phyloP scores from a whole-genome alignment of 257 asterid genomes.

The Nemophila menziesii region DNA sequence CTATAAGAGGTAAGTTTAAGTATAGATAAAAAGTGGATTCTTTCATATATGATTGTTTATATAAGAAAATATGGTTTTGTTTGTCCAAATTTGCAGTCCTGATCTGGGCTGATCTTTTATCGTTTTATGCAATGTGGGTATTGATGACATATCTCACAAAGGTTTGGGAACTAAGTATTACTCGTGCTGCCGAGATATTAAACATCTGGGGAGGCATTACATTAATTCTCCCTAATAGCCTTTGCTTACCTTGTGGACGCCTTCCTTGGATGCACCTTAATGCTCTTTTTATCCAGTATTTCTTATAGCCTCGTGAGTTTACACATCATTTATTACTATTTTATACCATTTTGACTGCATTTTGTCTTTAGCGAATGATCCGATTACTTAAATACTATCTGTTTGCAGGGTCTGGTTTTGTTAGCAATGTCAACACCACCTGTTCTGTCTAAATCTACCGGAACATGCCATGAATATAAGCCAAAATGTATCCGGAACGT shows the following conservation, averaged over 20 bases:
- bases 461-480: constrained; percentile 29
- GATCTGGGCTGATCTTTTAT: constrained; percentile 18
- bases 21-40: neutral
- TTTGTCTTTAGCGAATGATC: neutral
- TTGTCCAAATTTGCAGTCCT: constrained; percentile 9
- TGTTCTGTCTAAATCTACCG: constrained; percentile 21
- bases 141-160: constrained; percentile 50
- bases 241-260: constrained; percentile 26
- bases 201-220: constrained; percentile 38
- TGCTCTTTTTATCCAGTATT: constrained; percentile 45
- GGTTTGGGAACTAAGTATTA: constrained; percentile 53
- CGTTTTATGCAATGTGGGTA: constrained; percentile 32
- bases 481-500: constrained; percentile 31
- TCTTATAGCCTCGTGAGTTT: constrained; percentile 33
- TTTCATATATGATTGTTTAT: neutral
- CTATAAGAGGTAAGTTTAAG: neutral
- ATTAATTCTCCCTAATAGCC: constrained; percentile 22
- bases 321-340: neutral
- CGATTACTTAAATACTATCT: neutral
- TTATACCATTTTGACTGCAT: too few species aligned
- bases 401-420: constrained; percentile 35
- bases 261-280: constrained; percentile 16
- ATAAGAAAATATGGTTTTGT: too few species aligned
- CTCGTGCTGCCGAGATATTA: constrained; percentile 42
- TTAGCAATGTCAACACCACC: constrained; percentile 51